phyloP scores from a whole-genome alignment of 176 grass and related monocot species.

The Dendrocalamus sinicus region DNA sequence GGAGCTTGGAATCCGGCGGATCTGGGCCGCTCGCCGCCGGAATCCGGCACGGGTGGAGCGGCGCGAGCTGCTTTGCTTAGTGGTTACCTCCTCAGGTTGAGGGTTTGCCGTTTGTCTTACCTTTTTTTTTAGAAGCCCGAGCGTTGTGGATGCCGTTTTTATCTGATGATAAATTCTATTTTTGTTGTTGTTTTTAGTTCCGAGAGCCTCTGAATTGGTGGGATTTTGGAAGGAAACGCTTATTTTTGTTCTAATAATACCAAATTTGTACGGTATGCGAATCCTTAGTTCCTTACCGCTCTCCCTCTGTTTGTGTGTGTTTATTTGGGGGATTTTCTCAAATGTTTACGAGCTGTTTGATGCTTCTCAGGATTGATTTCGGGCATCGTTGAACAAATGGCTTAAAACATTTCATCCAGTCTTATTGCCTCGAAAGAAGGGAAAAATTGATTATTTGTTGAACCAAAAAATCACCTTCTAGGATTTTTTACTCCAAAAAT shows the following conservation, averaged over 20 bases:
- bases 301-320: background rate
- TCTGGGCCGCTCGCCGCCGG: conserved; percentile 8
- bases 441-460: no score
- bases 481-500: no score
- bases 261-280: background rate
- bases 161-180: background rate
- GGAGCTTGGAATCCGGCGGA: background rate
- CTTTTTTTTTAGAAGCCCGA: background rate
- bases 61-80: background rate
- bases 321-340: background rate
- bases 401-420: conserved; percentile 5
- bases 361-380: conserved; percentile 15
- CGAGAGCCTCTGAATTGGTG: background rate
- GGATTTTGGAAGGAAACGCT: conserved; percentile 9
- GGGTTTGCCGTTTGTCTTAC: background rate
- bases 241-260: background rate
- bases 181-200: background rate
- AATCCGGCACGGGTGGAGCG: no score
- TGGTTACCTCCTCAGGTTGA: background rate
- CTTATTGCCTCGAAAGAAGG: no score
- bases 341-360: background rate
- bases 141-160: background rate
- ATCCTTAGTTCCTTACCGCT: background rate
- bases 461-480: no score
- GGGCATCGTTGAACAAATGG: background rate